These are phyloP conservation scores for Candida stauntonica DNA, from an alignment of 805 yeast species.

Conservation along the genomic window DNA sequence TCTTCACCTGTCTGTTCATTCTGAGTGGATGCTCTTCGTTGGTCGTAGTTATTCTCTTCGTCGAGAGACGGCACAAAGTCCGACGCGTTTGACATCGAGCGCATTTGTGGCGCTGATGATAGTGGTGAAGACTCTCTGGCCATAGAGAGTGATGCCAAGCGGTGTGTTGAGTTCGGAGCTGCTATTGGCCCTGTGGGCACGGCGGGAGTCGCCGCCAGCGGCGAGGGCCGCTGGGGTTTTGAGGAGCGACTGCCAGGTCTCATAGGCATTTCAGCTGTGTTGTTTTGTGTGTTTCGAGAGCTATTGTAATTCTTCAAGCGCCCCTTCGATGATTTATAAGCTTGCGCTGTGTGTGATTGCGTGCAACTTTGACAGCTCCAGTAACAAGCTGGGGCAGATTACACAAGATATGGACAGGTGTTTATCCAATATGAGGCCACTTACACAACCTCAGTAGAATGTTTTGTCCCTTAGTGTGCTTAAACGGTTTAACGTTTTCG, in stretches of 20 bases:
- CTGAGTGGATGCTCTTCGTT: neutral
- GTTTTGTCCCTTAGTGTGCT: too few species aligned
- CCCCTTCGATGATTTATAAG: too few species aligned
- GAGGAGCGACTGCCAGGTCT: conserved; percentile 4
- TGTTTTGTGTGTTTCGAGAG: neutral
- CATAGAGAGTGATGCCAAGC: neutral
- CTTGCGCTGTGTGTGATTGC: too few species aligned
- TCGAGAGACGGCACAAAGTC: neutral
- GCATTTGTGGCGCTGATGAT: neutral
- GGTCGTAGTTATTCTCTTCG: neutral
- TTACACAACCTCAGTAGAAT: too few species aligned
- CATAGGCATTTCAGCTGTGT: conserved; percentile 1
- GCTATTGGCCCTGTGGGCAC: neutral
- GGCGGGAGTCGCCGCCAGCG: conserved; percentile 8
- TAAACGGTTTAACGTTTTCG: too few species aligned
- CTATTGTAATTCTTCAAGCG: too few species aligned
- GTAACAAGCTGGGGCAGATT: too few species aligned
- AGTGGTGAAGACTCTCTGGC: neutral
- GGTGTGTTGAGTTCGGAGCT: neutral
- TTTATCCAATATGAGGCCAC: too few species aligned
- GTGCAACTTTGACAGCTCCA: too few species aligned
- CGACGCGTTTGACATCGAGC: neutral
- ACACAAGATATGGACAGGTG: too few species aligned
- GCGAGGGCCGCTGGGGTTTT: conserved; percentile 18
- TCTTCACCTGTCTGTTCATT: neutral